Evolutionary conservation across 225 moss, liverwort and hornwort species (phyloP).

Genomic region (Polytrichum formosum): DNA sequence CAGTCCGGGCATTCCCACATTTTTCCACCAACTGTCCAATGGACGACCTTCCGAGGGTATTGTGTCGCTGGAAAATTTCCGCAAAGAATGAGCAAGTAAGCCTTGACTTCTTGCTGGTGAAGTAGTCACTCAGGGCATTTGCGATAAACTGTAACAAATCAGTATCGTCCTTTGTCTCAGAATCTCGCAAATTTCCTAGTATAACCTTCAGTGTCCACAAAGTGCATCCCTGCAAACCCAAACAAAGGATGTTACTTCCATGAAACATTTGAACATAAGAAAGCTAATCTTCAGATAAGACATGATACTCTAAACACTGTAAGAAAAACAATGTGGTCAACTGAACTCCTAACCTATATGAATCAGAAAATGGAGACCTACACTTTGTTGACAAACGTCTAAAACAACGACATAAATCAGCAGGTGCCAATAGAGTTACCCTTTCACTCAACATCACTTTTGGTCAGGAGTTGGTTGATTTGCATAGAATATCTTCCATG

Average conservation of each 20-base stretch:
- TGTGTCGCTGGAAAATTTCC: slow-evolving; percentile 41
- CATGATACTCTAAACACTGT: no score
- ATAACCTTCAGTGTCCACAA: slow-evolving; percentile 82
- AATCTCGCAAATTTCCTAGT: slow-evolving; percentile 44
- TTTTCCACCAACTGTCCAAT: slow-evolving; percentile 53
- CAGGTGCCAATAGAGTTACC: no score
- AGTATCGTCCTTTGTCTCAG: slow-evolving; percentile 39
- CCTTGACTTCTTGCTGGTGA: slow-evolving; percentile 51
- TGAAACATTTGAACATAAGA: neutral
- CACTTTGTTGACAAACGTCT: no score
- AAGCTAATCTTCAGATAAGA: no score
- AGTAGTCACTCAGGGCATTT: slow-evolving; percentile 54
- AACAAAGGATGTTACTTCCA: neutral
- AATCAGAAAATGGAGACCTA: no score
- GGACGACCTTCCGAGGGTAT: slow-evolving; percentile 40
- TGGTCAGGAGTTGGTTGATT: no score
- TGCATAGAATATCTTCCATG: no score
- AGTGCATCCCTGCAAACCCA: slow-evolving; percentile 44
- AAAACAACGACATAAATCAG: no score
- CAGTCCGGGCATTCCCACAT: slow-evolving; percentile 53
- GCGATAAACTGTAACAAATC: slow-evolving; percentile 57
- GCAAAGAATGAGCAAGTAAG: slow-evolving; percentile 51
- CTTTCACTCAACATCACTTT: no score
- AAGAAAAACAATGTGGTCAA: no score
- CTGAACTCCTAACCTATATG: no score